Conservation (phyloP, 306 rosid genomes). For the Parietaria judaica region DNA sequence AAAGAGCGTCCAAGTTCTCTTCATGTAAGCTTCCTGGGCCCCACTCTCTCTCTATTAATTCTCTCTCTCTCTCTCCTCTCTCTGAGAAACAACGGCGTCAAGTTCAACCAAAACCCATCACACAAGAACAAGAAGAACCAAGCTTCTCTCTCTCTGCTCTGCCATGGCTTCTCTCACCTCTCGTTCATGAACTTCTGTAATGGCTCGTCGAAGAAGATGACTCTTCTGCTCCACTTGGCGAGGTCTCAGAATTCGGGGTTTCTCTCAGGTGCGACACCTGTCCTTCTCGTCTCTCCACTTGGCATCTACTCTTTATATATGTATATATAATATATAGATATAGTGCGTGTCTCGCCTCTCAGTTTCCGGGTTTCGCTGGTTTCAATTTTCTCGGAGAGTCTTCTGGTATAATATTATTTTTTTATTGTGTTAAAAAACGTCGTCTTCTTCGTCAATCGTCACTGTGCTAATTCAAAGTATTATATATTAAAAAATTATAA, state of each 20-base stretch:
- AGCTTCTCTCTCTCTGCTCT: neutral
- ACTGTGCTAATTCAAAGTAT: conserved; percentile 42
- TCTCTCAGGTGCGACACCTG: neutral
- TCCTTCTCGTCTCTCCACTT: neutral
- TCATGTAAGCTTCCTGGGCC: conserved; percentile 65
- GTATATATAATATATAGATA: too few species aligned
- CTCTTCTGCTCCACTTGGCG: conserved; percentile 17
- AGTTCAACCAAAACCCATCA: neutral
- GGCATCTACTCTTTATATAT: too few species aligned
- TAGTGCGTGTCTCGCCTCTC: neutral
- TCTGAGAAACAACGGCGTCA: conserved; percentile 67
- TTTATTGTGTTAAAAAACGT: conserved; percentile 23
- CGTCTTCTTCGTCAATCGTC: conserved; percentile 28
- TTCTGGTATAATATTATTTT: conserved; percentile 5
- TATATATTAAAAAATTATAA: neutral
- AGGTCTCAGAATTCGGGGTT: conserved; percentile 36
- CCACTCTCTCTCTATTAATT: conserved; percentile 25
- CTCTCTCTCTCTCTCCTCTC: conserved; percentile 13
- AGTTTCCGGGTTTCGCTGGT: conserved; percentile 21
- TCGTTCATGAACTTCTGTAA: neutral
- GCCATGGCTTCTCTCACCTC: conserved; percentile 19
- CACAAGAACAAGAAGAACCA: neutral
- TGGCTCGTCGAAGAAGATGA: conserved; percentile 27
- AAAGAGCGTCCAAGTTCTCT: conserved; percentile 95
- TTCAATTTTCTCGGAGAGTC: conserved; percentile 19